Percentiles rank a stretch among this genome's conserved stretches.
Evolutionary conservation across 2,329 filamentous ascomycete species (phyloP).

Genomic region (Trichoderma breve): DNA sequence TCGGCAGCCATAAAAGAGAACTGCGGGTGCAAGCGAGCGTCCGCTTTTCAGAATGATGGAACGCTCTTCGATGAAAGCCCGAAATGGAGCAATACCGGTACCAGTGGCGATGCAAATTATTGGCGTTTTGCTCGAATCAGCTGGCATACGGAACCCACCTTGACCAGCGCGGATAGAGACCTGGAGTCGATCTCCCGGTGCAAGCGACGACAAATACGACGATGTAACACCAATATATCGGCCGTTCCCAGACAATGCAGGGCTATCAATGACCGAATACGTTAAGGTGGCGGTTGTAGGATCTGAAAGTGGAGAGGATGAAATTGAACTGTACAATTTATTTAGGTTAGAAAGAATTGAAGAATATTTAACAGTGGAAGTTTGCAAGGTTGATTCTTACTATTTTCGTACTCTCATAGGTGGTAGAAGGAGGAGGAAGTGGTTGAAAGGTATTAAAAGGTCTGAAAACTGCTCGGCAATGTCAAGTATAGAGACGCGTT

Average conservation of each 20-base stretch:
- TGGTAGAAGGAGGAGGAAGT: not conserved
- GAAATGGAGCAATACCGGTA: constrained; percentile 47
- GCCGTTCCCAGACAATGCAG: constrained; percentile 2
- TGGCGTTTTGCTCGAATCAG: not conserved
- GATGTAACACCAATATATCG: not conserved
- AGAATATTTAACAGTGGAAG: not conserved
- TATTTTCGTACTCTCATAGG: not conserved
- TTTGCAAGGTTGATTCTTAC: not conserved
- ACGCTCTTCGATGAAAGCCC: constrained; percentile 30
- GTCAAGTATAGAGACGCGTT: not conserved
- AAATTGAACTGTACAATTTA: not conserved
- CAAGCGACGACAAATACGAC: not conserved
- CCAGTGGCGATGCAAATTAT: constrained; percentile 53
- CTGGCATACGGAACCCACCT: not conserved
- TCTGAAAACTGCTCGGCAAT: not conserved
- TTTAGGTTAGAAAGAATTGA: not conserved
- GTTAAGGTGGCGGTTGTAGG: not conserved
- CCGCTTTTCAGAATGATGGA: constrained; percentile 25
- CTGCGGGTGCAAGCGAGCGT: constrained; percentile 24
- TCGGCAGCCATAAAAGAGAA: constrained; percentile 61
- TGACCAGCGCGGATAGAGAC: not conserved
- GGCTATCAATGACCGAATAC: not conserved
- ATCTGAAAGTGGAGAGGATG: not conserved
- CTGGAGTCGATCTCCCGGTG: not conserved
- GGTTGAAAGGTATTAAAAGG: not conserved